phyloP scores from a whole-genome alignment of 176 grass and related monocot genomes.

The Raddia distichophylla region DNA sequence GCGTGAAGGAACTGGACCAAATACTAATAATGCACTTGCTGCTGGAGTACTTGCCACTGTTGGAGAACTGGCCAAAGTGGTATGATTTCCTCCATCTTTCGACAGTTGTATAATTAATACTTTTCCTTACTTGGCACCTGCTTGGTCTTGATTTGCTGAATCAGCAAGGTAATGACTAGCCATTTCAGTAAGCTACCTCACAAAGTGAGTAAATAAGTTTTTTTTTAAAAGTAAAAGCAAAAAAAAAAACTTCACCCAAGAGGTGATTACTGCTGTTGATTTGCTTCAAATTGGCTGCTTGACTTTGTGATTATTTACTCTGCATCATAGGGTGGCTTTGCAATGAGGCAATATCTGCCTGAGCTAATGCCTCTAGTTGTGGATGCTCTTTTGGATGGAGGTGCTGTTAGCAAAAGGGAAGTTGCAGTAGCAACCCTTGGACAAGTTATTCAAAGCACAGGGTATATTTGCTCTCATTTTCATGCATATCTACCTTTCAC shows the following conservation, averaged over 20 bases:
- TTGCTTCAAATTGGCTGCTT: constrained; percentile 15
- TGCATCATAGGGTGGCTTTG: constrained; percentile 81
- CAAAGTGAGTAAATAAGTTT: background rate
- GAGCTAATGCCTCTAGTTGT: constrained; percentile 98
- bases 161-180: background rate
- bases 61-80: constrained; percentile 99
- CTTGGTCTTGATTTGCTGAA: background rate
- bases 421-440: constrained; percentile 98
- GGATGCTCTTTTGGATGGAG: constrained; percentile 94
- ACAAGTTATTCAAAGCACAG: constrained; percentile 99
- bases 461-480: constrained; percentile 56
- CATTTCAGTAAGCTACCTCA: background rate
- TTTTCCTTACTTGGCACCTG: background rate
- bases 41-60: constrained; percentile 95
- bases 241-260: background rate
- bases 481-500: constrained; percentile 15
- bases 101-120: background rate
- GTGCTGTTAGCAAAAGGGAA: constrained; percentile 85
- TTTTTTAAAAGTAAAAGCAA: background rate
- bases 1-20: constrained; percentile 71
- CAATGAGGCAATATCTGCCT: constrained; percentile 95
- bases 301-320: constrained; percentile 33
- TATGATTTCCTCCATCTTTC: constrained; percentile 40
- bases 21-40: constrained; percentile 81
- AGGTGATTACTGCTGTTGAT: background rate